Evolutionary conservation across 768 basidiomycete genomes (phyloP).

Genomic region (Stropharia rugosoannulata): DNA sequence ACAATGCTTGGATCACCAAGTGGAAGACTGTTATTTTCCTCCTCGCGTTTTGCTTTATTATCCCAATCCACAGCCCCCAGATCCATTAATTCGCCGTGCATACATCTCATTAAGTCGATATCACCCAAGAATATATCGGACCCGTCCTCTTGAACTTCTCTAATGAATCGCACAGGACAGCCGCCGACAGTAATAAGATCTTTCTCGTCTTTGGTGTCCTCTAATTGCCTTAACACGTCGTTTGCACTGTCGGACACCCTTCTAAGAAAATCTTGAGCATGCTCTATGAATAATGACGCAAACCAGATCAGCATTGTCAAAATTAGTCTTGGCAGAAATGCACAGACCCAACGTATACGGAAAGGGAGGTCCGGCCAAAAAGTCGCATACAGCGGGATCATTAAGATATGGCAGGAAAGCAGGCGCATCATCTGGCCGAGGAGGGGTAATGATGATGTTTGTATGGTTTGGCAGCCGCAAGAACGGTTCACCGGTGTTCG

Average conservation of each 20-base stretch:
- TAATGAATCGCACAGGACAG: slow-evolving; percentile 49
- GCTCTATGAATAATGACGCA: slow-evolving; percentile 23
- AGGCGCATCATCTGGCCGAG: slow-evolving; percentile 44
- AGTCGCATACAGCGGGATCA: slow-evolving; percentile 44
- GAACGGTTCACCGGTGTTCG: slow-evolving; percentile 40
- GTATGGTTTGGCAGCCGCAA: slow-evolving; percentile 49
- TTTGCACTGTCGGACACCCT: slow-evolving; percentile 27
- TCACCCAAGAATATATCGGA: slow-evolving; percentile 55
- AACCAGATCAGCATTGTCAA: neutral
- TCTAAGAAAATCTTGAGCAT: slow-evolving; percentile 19
- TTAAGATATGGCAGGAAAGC: slow-evolving; percentile 41
- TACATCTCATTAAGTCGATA: slow-evolving; percentile 33
- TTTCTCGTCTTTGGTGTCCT: slow-evolving; percentile 21
- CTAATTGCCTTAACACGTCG: slow-evolving; percentile 28
- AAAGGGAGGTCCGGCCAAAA: slow-evolving; percentile 47
- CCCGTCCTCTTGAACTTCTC: slow-evolving; percentile 58
- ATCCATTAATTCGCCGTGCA: slow-evolving; percentile 19
- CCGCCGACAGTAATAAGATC: slow-evolving; percentile 33
- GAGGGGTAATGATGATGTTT: slow-evolving; percentile 61
- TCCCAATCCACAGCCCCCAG: slow-evolving; percentile 29
- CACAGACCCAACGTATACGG: slow-evolving; percentile 46
- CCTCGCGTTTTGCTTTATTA: slow-evolving; percentile 31
- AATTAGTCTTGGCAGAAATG: neutral
- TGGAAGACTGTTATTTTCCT: slow-evolving; percentile 39
- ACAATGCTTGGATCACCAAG: slow-evolving; percentile 54